Conservation (phyloP, 2,329 filamentous ascomycete genomes). For the Xylariaceae sp. region DNA sequence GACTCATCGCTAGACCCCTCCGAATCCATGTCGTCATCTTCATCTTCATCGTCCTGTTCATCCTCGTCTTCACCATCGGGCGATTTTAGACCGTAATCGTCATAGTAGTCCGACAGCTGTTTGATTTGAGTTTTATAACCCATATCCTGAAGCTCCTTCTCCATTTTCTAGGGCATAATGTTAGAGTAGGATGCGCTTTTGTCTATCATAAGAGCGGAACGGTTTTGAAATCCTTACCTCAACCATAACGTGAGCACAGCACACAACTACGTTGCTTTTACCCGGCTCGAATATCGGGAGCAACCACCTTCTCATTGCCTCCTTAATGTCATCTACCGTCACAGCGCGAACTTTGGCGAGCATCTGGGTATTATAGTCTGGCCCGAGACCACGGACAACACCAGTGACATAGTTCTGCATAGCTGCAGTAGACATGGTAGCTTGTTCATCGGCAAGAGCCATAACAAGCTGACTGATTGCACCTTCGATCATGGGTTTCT, state of each 20-base stretch:
- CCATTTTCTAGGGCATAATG: slow-evolving; percentile 56
- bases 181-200: slow-evolving; percentile 2
- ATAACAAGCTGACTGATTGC: slow-evolving; percentile 88
- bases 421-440: slow-evolving; percentile 78
- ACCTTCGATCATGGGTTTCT: slow-evolving; percentile 79
- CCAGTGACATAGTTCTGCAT: slow-evolving; percentile 77
- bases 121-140: slow-evolving; percentile 77
- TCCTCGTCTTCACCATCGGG: slow-evolving; percentile 51
- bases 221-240: slow-evolving; percentile 56
- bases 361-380: slow-evolving; percentile 73
- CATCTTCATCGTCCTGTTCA: slow-evolving; percentile 25
- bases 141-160: slow-evolving; percentile 66
- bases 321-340: slow-evolving; percentile 69
- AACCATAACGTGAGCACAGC: slow-evolving; percentile 78
- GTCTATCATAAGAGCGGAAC: not conserved
- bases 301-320: slow-evolving; percentile 69
- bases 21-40: slow-evolving; percentile 20
- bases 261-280: slow-evolving; percentile 80
- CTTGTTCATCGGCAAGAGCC: slow-evolving; percentile 79
- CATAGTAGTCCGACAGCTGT: slow-evolving; percentile 74
- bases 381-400: slow-evolving; percentile 70
- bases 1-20: slow-evolving; percentile 24
- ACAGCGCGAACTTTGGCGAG: slow-evolving; percentile 74
- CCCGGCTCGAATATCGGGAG: slow-evolving; percentile 75
- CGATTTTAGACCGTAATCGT: slow-evolving; percentile 78